Conservation (phyloP, 1,284 basidiomycete species). For the Pterulicium gracile region DNA sequence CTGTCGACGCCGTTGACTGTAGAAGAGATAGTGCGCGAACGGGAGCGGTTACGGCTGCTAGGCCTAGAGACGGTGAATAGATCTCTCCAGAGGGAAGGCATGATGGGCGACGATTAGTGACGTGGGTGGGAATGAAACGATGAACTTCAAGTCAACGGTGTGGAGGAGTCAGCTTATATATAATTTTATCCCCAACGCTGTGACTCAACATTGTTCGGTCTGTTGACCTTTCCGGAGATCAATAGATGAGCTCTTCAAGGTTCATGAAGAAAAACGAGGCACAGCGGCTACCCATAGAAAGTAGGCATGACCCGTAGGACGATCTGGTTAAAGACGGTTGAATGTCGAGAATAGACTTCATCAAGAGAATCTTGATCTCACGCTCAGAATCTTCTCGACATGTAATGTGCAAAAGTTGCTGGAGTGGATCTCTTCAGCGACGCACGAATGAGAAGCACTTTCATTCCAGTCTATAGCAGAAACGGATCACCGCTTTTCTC, state of each 20-base stretch:
- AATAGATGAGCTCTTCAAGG: background rate
- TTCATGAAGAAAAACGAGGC: background rate
- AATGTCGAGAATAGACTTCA: background rate
- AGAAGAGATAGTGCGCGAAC: too few species aligned
- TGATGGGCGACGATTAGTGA: background rate
- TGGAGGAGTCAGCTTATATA: background rate
- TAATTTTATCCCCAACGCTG: background rate
- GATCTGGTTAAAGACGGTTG: background rate
- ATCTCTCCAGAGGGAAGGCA: constrained; percentile 1
- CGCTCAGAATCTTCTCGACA: too few species aligned
- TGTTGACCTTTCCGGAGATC: background rate
- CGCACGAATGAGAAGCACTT: too few species aligned
- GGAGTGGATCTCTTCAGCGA: too few species aligned
- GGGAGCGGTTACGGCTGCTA: background rate
- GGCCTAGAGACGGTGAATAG: background rate
- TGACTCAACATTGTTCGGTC: background rate
- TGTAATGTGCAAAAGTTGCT: too few species aligned
- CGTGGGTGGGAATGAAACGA: background rate
- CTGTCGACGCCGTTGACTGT: too few species aligned
- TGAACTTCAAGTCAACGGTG: background rate
- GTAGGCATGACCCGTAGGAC: background rate
- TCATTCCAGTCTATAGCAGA: too few species aligned
- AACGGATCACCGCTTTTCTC: too few species aligned
- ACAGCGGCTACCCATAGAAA: background rate
- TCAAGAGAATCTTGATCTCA: background rate